Evolutionary conservation across 441 rosid genomes (phyloP), one percentile per base, ranked within the genome.

Genomic region (Isatis lusitanica): DNA sequence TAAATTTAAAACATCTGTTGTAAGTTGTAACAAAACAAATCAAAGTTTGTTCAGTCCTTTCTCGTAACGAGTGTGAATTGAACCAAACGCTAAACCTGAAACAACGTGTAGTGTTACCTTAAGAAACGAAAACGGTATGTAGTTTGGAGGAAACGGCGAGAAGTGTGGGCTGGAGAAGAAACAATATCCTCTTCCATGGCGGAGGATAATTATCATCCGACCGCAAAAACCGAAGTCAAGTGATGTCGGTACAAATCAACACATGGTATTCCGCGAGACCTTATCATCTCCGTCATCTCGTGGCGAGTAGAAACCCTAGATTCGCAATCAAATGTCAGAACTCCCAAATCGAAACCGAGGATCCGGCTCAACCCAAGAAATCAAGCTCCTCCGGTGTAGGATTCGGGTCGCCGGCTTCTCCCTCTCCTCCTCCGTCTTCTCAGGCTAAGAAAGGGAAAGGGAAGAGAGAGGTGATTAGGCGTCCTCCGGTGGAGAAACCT

Each of bases 161-260:
- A 18, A 30, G 2, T n/a, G 18, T 6, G 7, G 16, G 11, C 21
- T 9, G 60, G n/a, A 26, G 58, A 26, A 52, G n/a, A 58, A 63
- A 30, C 68, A 30, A 30, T 61, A 61, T 61, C 65, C 35, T 16
- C 58, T 9, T 16, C 58, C 16, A 40, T 2, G 33, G 24, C 56
- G 30, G 26, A 4, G 24, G 24, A 16, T 44, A n/a, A 44, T 33
- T 4, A 38, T 52, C 12, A 52, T 53, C 21, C 35, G 18, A 50
- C 18, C 60, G 6, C 40, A 68, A 52, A 11, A 55, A 52, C 79
- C 35, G 75, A 77, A 84, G 24, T 21, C 24, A 21, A 83, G 8
- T 88, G 36, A 90, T 92, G 98, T 91, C 92, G 90, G 86, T 87
- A 66, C 90, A 78, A 69, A 62, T 87, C 82, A 69, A 77, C 76